Evolutionary conservation across 176 grass and related monocot genomes (phyloP).

Genomic region (Neostapfia colusana): DNA sequence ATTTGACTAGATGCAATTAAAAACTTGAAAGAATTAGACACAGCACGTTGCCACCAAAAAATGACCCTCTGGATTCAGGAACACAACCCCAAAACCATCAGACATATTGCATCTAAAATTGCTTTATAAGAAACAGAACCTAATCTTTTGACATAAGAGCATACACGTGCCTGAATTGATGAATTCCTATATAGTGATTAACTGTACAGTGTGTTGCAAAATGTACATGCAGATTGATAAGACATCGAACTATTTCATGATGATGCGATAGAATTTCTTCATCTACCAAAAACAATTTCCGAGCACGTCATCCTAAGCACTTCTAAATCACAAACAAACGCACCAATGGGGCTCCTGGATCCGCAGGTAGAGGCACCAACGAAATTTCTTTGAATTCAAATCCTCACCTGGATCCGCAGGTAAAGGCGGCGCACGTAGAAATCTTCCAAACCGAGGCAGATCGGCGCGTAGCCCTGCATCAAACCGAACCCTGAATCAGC

Average conservation of each 20-base stretch:
- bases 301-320: too few relatives aligned
- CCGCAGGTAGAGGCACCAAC: too few relatives aligned
- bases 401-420: slow-evolving; percentile 60
- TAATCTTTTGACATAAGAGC: neutral
- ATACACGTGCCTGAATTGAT: neutral
- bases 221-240: neutral
- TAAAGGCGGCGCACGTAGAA: slow-evolving; percentile 83
- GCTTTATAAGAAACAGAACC: neutral
- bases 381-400: too few relatives aligned
- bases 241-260: neutral
- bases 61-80: neutral
- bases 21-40: neutral
- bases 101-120: neutral
- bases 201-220: neutral
- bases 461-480: slow-evolving; percentile 68
- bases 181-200: too few relatives aligned
- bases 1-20: slow-evolving; percentile 4
- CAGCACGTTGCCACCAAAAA: neutral
- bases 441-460: slow-evolving; percentile 82
- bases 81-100: neutral
- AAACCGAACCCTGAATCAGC: slow-evolving; percentile 10
- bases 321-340: neutral
- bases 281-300: too few relatives aligned
- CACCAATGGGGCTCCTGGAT: too few relatives aligned
- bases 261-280: too few relatives aligned